phyloP scores from a whole-genome alignment of 2,329 filamentous ascomycete genomes.

The Fusarium sp. region DNA sequence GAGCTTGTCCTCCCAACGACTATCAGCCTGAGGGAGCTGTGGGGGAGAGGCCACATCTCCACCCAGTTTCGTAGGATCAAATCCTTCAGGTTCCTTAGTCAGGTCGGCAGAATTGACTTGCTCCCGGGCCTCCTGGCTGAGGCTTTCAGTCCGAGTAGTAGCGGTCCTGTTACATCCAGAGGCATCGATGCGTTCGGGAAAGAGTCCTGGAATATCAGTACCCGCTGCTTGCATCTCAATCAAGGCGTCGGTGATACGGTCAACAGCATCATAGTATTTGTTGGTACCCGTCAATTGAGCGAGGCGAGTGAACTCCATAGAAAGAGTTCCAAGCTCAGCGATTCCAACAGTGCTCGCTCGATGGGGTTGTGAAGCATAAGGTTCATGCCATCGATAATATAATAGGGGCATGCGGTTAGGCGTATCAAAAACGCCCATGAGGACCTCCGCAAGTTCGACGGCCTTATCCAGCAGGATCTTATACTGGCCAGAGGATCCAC shows the following conservation, averaged over 20 bases:
- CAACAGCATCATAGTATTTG: constrained; percentile 90
- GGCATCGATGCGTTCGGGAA: constrained; percentile 80
- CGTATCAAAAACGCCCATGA: constrained; percentile 88
- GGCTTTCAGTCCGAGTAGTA: constrained; percentile 39
- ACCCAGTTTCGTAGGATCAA: constrained; percentile 18
- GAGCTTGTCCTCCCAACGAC: constrained; percentile 34
- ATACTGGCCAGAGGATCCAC: constrained; percentile 64
- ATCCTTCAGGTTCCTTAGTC: constrained; percentile 42
- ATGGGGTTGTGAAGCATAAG: constrained; percentile 69
- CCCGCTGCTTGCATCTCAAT: constrained; percentile 75
- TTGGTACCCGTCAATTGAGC: constrained; percentile 83
- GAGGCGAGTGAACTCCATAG: constrained; percentile 88
- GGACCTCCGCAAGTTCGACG: constrained; percentile 78
- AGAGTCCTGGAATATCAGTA: constrained; percentile 80
- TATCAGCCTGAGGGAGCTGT: constrained; percentile 23
- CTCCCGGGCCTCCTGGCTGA: constrained; percentile 49
- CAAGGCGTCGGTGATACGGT: constrained; percentile 83
- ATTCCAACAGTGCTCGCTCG: constrained; percentile 67
- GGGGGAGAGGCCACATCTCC: constrained; percentile 4
- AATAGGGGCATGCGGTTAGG: constrained; percentile 92
- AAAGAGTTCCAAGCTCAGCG: constrained; percentile 81
- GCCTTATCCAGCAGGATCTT: constrained; percentile 79
- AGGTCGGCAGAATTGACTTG: constrained; percentile 48
- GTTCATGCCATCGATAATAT: constrained; percentile 80
- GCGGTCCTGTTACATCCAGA: constrained; percentile 77